Evolutionary conservation across 768 basidiomycete genomes (phyloP), one percentile per base, ranked within the genome.

Genomic region (Tricholoma hemisulphureum): DNA sequence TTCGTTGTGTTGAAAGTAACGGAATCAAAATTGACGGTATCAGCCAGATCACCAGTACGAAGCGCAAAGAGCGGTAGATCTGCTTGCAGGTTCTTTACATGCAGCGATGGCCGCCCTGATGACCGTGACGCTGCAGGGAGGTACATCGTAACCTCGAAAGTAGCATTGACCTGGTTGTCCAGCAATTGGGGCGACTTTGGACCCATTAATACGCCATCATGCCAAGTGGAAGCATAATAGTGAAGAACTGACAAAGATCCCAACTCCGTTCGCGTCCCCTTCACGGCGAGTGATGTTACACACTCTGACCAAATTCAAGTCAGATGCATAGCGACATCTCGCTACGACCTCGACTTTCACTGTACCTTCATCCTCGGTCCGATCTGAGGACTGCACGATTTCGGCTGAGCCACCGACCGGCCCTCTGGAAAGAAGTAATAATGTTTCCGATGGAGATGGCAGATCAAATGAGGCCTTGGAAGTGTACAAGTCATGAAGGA

Each of bases 11-110:
- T 51, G 16, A 57, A 51, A 39, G 56, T 41, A 11, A 57, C 18
- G 2, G 50, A 7, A 16, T 29, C 56, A 14, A 57, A 51, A 21
- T 51, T n/a, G 24, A 57, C 24, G 3, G 21, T 49, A 10, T 57
- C 56, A 3, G 56, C 48, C 2, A 50, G 37, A 13, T 71, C 67
- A 16, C 63, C 71, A 14, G 83, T 52, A 11, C 58, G 53, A 45
- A 82, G 77, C 20, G 55, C 41, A 55, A 78, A 81, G 48, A 71
- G 70, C 10, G 77, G 77, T 28, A 81, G 53, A 28, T 71, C 61
- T 1, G 80, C 80, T 54, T 77, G 72, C 18, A 85, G 68, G 20
- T 68, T 69, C 55, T 78, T 74, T 24, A 83, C 65, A 2, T 57
- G 51, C 10, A 80, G 62, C 9, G 55, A n/a, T n/a, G 43, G 23